Percentiles rank a stretch among this genome's conserved stretches.
phyloP scores from a whole-genome alignment of 1,139 yeast species.

The Insectozyma bohioensis region DNA sequence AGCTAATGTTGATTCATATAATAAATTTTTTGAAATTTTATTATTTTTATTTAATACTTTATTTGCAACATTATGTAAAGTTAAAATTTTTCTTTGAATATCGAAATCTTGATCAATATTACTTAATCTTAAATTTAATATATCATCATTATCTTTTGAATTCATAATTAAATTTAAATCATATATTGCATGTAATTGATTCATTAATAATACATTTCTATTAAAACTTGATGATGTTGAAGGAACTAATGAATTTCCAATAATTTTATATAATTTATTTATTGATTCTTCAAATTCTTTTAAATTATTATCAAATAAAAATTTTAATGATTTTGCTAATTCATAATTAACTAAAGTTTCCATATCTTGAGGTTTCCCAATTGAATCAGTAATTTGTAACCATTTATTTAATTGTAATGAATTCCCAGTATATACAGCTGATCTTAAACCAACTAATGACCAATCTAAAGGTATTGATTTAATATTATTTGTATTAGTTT shows the following conservation, averaged over 20 bases:
- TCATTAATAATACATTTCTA: conserved; percentile 55
- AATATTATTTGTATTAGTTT: conserved; percentile 24
- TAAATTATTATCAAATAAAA: conserved; percentile 33
- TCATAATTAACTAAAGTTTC: conserved; percentile 61
- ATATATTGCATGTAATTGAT: conserved; percentile 67
- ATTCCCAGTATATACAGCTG: conserved; percentile 69
- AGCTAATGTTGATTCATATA: conserved; percentile 64
- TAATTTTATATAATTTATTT: conserved; percentile 50
- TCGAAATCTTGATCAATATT: conserved; percentile 64
- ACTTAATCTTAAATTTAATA: conserved; percentile 39
- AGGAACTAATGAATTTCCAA: conserved; percentile 63
- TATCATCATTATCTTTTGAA: conserved; percentile 19
- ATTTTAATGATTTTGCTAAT: conserved; percentile 59
- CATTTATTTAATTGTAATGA: conserved; percentile 54
- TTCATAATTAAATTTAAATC: conserved; percentile 50
- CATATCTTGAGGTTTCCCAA: conserved; percentile 47
- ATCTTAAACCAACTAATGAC: conserved; percentile 69
- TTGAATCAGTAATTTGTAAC: conserved; percentile 40
- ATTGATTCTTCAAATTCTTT: conserved; percentile 37
- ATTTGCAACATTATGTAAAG: conserved; percentile 59
- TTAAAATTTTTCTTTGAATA: conserved; percentile 58
- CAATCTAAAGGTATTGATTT: conserved; percentile 46
- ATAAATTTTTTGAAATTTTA: conserved; percentile 48
- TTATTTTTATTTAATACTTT: conserved; percentile 32
- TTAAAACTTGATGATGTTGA: conserved; percentile 63